Percentiles rank a stretch among this genome's conserved stretches.
These are phyloP conservation scores for Ettlia oleoabundans DNA, from an alignment of 139 green algal species.

Conservation along the genomic window DNA sequence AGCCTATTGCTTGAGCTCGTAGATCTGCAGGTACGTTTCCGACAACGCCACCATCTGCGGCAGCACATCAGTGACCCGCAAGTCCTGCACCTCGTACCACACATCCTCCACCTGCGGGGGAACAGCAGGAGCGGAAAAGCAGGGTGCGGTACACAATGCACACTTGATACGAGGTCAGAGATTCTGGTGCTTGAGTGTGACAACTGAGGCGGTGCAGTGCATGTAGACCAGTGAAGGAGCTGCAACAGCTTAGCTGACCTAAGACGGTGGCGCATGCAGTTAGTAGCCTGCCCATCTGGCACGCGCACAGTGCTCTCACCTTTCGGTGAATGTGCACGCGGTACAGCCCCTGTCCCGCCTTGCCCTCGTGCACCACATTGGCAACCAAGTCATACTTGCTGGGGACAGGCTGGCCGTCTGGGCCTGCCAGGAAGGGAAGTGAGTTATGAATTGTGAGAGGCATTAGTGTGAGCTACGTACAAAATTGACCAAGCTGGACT, in stretches of 20 bases:
- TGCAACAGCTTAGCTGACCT: no score
- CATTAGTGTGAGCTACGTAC: background rate
- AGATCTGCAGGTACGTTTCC: constrained; percentile 94
- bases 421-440: constrained; percentile 10
- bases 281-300: no score
- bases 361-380: constrained; percentile 90
- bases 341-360: constrained; percentile 70
- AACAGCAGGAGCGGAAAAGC: background rate
- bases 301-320: background rate
- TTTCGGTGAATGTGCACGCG: constrained; percentile 85
- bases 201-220: background rate
- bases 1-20: constrained; percentile 54
- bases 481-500: no score
- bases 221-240: background rate
- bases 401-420: background rate
- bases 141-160: no score
- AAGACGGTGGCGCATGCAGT: no score
- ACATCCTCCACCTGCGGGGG: constrained; percentile 45
- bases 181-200: background rate
- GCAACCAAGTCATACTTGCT: constrained; percentile 89
- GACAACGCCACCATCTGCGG: constrained; percentile 95
- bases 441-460: background rate
- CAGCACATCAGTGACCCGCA: constrained; percentile 91
- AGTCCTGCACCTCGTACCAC: constrained; percentile 96
- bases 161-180: background rate